Evolutionary conservation across 2,329 filamentous ascomycete species (phyloP).

Genomic region (Incumbomyces delicatus): DNA sequence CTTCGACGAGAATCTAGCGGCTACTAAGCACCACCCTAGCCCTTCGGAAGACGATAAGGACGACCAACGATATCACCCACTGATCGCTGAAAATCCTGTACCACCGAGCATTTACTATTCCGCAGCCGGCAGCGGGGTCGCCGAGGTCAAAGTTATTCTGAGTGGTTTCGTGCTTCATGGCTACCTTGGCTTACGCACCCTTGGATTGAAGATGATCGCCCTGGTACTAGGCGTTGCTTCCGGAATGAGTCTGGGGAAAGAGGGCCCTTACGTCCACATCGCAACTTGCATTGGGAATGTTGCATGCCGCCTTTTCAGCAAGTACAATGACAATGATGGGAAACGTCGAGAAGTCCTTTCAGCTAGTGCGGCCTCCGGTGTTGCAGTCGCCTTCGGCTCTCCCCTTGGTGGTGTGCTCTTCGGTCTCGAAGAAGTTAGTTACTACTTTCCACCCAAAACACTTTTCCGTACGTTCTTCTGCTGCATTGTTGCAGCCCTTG

Average conservation of each 20-base stretch:
- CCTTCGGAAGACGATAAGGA: slow-evolving; percentile 37
- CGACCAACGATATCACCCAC: slow-evolving; percentile 33
- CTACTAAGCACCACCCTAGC: slow-evolving; percentile 31
- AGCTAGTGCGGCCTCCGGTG: slow-evolving; percentile 80
- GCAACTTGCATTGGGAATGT: slow-evolving; percentile 94
- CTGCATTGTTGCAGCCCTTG: slow-evolving; percentile 80
- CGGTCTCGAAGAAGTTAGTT: slow-evolving; percentile 87
- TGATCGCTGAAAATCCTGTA: slow-evolving; percentile 25
- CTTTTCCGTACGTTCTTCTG: slow-evolving; percentile 97
- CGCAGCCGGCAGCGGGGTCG: slow-evolving; percentile 89
- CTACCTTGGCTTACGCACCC: slow-evolving; percentile 78
- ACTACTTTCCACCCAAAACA: slow-evolving; percentile 96
- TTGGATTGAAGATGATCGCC: slow-evolving; percentile 73
- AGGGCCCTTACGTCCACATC: slow-evolving; percentile 95
- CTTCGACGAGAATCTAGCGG: slow-evolving; percentile 83
- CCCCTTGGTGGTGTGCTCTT: slow-evolving; percentile 86
- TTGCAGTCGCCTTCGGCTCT: slow-evolving; percentile 88
- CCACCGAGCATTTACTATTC: slow-evolving; percentile 67
- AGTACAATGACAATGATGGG: slow-evolving; percentile 88
- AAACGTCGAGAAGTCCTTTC: slow-evolving; percentile 92
- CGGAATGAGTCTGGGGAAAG: slow-evolving; percentile 86
- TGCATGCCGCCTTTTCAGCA: slow-evolving; percentile 80
- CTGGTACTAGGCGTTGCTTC: slow-evolving; percentile 84
- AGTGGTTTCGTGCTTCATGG: slow-evolving; percentile 95
- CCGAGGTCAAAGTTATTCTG: slow-evolving; percentile 95